Evolutionary conservation across 2,329 filamentous ascomycete species (phyloP).

Genomic region (Aureobasidium pullulans): DNA sequence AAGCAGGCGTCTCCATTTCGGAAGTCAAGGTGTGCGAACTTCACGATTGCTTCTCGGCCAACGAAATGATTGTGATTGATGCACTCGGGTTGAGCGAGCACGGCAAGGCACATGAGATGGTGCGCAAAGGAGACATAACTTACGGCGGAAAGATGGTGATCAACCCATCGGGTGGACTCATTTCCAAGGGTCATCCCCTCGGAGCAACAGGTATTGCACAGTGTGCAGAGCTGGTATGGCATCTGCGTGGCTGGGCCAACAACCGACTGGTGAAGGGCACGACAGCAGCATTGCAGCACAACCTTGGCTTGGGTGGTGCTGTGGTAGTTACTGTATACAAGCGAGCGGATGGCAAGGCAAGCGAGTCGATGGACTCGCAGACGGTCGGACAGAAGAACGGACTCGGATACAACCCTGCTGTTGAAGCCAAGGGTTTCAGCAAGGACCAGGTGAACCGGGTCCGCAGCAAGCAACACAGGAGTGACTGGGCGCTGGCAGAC

Average conservation of each 20-base stretch:
- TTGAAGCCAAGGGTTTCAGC: constrained; percentile 83
- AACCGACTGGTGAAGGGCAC: constrained; percentile 68
- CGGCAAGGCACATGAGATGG: constrained; percentile 87
- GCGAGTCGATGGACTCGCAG: constrained; percentile 52
- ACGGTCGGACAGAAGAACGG: constrained; percentile 59
- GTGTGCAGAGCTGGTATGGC: constrained; percentile 92
- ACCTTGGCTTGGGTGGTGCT: constrained; percentile 84
- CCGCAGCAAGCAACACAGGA: constrained; percentile 60
- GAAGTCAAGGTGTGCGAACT: constrained; percentile 83
- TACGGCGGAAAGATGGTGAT: constrained; percentile 77
- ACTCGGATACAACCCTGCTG: constrained; percentile 86
- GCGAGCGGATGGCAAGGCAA: constrained; percentile 66
- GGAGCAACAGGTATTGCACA: constrained; percentile 93
- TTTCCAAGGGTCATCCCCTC: constrained; percentile 91
- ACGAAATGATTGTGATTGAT: constrained; percentile 87
- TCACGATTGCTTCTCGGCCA: constrained; percentile 94
- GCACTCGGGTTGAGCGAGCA: constrained; percentile 68
- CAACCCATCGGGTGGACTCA: constrained; percentile 90
- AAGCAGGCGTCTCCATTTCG: constrained; percentile 59
- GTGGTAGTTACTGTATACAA: constrained; percentile 86
- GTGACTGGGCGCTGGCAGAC: constrained; percentile 72
- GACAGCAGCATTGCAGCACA: constrained; percentile 76
- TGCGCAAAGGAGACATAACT: constrained; percentile 80
- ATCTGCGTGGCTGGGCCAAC: constrained; percentile 91
- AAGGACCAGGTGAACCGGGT: constrained; percentile 61